phyloP scores from a whole-genome alignment of 1,284 basidiomycete genomes.

The Inonotus hispidus region DNA sequence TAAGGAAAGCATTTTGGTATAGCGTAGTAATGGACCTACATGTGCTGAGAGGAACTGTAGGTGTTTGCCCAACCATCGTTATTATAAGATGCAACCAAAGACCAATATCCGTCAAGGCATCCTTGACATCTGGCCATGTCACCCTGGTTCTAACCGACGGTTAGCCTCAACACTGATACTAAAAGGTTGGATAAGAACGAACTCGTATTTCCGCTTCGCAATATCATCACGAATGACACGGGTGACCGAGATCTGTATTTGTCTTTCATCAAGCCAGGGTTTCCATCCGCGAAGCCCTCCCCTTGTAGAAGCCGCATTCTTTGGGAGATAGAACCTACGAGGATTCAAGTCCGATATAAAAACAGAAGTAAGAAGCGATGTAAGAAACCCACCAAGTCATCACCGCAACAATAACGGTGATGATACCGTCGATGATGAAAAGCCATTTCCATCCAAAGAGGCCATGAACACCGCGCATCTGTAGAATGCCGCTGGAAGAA shows the following conservation, averaged over 20 bases:
- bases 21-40: slow-evolving; percentile 24
- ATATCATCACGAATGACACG: slow-evolving; percentile 33
- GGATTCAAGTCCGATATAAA: too few relatives aligned
- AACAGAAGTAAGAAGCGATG: neutral
- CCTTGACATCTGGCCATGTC: slow-evolving; percentile 31
- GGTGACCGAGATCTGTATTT: slow-evolving; percentile 32
- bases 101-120: slow-evolving; percentile 31
- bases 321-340: slow-evolving; percentile 34
- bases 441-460: slow-evolving; percentile 38
- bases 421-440: slow-evolving; percentile 34
- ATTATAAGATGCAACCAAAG: slow-evolving; percentile 33
- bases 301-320: slow-evolving; percentile 25
- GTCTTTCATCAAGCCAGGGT: slow-evolving; percentile 32
- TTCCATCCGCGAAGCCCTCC: slow-evolving; percentile 30
- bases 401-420: slow-evolving; percentile 31
- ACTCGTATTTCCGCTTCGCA: slow-evolving; percentile 35
- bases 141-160: slow-evolving; percentile 26
- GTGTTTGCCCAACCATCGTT: slow-evolving; percentile 31
- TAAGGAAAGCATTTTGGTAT: neutral
- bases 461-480: slow-evolving; percentile 29
- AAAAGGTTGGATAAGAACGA: neutral
- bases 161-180: neutral
- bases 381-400: slow-evolving; percentile 28
- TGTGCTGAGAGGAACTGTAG: slow-evolving; percentile 31
- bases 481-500: slow-evolving; percentile 28